Percentiles rank a stretch among this genome's conserved stretches.
Conservation (phyloP, 768 basidiomycete genomes). For the Panellus pusillus region DNA sequence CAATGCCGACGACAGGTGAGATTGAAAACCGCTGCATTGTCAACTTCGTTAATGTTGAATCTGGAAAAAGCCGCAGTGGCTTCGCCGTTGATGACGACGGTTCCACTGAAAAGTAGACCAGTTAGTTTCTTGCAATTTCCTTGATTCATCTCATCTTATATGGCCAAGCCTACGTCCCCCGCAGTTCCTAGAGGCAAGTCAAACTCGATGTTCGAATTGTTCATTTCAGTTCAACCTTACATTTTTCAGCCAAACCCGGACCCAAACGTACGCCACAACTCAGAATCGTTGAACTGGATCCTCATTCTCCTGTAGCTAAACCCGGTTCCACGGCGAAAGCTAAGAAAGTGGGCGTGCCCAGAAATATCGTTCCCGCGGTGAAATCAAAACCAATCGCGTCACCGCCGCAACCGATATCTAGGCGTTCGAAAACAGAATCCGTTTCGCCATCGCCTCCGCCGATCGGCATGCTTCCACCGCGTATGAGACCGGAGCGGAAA, state of each 20-base stretch:
- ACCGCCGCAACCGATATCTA: too few species aligned
- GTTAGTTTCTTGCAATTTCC: too few species aligned
- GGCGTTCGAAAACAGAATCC: background rate
- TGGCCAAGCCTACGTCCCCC: conserved; percentile 1
- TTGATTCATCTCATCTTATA: background rate
- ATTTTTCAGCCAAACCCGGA: conserved; percentile 14
- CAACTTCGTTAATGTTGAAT: background rate
- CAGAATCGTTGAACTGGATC: background rate
- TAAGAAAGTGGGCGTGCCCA: conserved; percentile 12
- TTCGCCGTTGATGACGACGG: conserved; percentile 1
- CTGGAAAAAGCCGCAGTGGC: too few species aligned
- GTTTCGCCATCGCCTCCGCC: conserved; percentile 20
- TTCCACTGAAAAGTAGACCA: conserved; percentile 2
- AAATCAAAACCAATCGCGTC: conserved; percentile 10
- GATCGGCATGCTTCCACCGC: conserved; percentile 15
- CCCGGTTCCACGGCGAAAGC: conserved; percentile 12
- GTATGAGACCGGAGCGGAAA: conserved; percentile 17
- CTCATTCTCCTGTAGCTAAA: conserved; percentile 4
- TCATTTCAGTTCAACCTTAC: background rate
- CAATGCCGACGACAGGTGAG: conserved; percentile 9
- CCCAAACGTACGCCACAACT: conserved; percentile 6
- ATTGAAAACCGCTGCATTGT: conserved; percentile 8
- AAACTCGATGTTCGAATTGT: too few species aligned
- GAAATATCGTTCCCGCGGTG: conserved; percentile 15
- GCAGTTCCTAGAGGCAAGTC: too few species aligned